Percentiles rank a stretch among this genome's conserved stretches.
These are phyloP conservation scores for Diaporthe longicolla DNA, from an alignment of 2,329 filamentous ascomycete species.

Conservation along the genomic window DNA sequence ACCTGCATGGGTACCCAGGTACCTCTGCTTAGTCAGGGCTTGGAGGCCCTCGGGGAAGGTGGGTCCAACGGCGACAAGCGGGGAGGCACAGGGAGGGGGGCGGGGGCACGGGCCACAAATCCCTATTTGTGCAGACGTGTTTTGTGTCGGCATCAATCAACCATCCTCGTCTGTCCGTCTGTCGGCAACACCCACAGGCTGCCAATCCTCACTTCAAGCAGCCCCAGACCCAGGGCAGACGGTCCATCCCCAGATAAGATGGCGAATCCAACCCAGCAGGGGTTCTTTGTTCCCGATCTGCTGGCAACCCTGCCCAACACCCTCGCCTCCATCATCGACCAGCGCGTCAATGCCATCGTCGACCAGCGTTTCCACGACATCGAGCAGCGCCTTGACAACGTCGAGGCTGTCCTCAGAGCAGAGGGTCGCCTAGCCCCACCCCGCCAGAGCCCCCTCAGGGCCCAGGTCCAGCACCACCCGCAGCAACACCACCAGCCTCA, in stretches of 20 bases:
- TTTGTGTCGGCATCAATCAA: conserved; percentile 37
- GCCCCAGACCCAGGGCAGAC: conserved; percentile 37
- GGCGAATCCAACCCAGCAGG: conserved; percentile 40
- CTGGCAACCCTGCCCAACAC: conserved; percentile 40
- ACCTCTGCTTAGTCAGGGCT: neutral
- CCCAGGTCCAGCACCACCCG: conserved; percentile 38
- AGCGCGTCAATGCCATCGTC: conserved; percentile 40
- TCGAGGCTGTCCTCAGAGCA: conserved; percentile 40
- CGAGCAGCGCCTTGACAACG: conserved; percentile 39
- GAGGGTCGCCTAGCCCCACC: conserved; percentile 40
- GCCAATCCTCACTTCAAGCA: conserved; percentile 41
- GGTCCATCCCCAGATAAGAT: conserved; percentile 31
- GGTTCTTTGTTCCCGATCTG: conserved; percentile 42
- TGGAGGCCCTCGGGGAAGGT: neutral
- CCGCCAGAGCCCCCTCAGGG: conserved; percentile 39
- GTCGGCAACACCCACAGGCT: conserved; percentile 35
- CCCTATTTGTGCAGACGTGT: conserved; percentile 39
- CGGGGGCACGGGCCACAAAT: conserved; percentile 33
- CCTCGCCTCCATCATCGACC: conserved; percentile 42
- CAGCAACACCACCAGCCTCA: conserved; percentile 40
- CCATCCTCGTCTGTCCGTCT: conserved; percentile 38
- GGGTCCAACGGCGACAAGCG: no score
- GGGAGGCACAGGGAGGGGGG: neutral
- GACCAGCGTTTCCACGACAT: conserved; percentile 41
- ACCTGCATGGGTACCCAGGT: neutral